A percentile compares a stretch with the other conserved stretches of the same genome.
Evolutionary conservation across 495 filamentous ascomycete genomes (phyloP).

Genomic region (Neurospora sp.): DNA sequence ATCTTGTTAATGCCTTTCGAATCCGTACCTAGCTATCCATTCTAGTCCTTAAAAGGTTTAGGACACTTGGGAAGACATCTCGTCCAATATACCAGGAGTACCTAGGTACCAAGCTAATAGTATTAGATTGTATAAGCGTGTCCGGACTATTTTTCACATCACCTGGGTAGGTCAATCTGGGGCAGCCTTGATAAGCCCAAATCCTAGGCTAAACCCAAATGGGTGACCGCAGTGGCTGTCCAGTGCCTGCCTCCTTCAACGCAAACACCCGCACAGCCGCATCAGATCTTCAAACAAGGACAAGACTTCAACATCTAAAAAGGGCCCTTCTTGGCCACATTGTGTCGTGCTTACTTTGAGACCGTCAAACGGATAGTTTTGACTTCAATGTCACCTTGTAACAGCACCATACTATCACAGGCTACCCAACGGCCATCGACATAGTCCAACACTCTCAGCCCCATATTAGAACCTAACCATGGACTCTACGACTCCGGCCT

Average conservation of each 20-base stretch:
- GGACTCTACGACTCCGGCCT: conserved; percentile 14
- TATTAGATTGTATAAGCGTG: too few relatives aligned
- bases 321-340: background rate
- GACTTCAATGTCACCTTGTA: background rate
- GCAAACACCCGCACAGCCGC: background rate
- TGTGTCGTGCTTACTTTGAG: background rate
- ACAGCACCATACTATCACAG: background rate
- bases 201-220: conserved; percentile 18
- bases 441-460: background rate
- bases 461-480: background rate
- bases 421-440: background rate
- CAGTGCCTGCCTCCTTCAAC: background rate
- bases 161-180: background rate
- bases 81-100: too few relatives aligned
- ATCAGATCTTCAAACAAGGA: background rate
- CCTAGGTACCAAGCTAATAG: background rate
- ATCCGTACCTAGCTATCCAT: too few relatives aligned
- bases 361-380: background rate
- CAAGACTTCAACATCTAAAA: background rate
- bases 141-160: too few relatives aligned
- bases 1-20: too few relatives aligned
- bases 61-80: too few relatives aligned
- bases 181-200: background rate
- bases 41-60: too few relatives aligned
- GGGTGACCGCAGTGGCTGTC: conserved; percentile 17